Percentiles rank a stretch among this genome's conserved stretches.
phyloP scores from a whole-genome alignment of 441 rosid genomes.

The Populus hybrid region DNA sequence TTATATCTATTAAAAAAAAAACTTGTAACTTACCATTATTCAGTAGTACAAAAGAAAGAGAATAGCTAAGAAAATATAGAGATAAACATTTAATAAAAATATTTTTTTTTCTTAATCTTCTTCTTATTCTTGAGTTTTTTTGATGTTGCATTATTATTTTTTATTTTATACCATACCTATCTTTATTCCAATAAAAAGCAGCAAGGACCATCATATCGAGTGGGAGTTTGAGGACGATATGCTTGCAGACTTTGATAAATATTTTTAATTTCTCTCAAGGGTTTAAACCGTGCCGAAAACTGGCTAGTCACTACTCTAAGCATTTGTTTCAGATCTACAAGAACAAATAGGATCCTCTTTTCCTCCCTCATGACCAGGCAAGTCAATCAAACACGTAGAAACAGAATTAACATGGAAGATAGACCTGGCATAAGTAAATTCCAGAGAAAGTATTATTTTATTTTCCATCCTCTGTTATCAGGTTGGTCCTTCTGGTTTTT shows the following conservation, averaged over 20 bases:
- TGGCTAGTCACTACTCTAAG: conserved; percentile 56
- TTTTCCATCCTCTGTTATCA: not conserved
- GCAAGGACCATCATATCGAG: conserved; percentile 36
- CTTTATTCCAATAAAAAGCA: conserved; percentile 27
- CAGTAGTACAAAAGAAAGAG: too few relatives aligned
- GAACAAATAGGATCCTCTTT: conserved; percentile 57
- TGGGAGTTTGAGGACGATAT: conserved; percentile 71
- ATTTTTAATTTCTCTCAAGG: conserved; percentile 20
- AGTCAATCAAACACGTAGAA: not conserved
- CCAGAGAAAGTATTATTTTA: not conserved
- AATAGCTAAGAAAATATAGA: too few relatives aligned
- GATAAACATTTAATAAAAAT: too few relatives aligned
- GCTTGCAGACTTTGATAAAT: conserved; percentile 73
- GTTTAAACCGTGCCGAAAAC: conserved; percentile 44
- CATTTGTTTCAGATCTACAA: conserved; percentile 65
- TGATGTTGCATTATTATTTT: too few relatives aligned
- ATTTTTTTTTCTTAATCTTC: too few relatives aligned
- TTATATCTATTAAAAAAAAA: too few relatives aligned
- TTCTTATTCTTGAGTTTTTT: too few relatives aligned
- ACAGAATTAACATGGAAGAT: not conserved
- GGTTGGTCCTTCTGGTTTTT: not conserved
- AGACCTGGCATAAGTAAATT: not conserved
- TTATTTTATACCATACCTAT: too few relatives aligned
- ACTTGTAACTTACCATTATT: too few relatives aligned
- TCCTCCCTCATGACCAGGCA: conserved; percentile 25